Evolutionary conservation across 306 rosid genomes (phyloP).

Genomic region (Begonia peltatifolia): DNA sequence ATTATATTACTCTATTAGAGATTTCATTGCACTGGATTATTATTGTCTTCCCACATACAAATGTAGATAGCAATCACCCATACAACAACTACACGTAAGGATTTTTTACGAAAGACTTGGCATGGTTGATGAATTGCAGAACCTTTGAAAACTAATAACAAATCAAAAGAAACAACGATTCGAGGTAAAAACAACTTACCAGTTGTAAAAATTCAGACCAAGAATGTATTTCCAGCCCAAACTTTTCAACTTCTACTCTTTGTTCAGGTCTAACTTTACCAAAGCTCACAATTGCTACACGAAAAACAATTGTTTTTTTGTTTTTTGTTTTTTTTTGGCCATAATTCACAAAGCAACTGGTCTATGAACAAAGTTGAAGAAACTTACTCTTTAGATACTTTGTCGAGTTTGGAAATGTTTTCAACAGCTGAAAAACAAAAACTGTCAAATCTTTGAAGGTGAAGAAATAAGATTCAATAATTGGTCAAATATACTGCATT

Average conservation of each 20-base stretch:
- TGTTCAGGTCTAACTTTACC: constrained; percentile 65
- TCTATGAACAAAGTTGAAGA: constrained; percentile 6
- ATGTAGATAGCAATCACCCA: too few relatives aligned
- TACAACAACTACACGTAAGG: too few relatives aligned
- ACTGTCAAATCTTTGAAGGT: too few relatives aligned
- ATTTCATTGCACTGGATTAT: too few relatives aligned
- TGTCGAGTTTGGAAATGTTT: constrained; percentile 52
- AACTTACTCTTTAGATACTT: constrained; percentile 56
- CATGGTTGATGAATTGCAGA: too few relatives aligned
- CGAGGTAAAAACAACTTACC: constrained; percentile 30
- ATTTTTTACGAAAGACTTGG: too few relatives aligned
- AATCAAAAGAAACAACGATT: too few relatives aligned
- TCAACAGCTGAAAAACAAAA: constrained; percentile 51
- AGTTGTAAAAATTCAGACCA: constrained; percentile 71
- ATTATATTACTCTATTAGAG: too few relatives aligned
- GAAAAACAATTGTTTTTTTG: constrained; percentile 6
- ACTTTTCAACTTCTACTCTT: constrained; percentile 47
- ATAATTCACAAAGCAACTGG: constrained; percentile 7
- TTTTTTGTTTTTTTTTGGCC: constrained; percentile 7
- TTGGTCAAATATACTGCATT: neutral
- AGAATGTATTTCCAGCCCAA: constrained; percentile 49
- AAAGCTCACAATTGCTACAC: constrained; percentile 78
- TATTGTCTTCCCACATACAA: too few relatives aligned
- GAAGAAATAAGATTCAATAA: too few relatives aligned
- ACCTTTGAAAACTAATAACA: too few relatives aligned